phyloP scores from a whole-genome alignment of 2,329 filamentous ascomycete species.

The Fusarium phyllophilum region DNA sequence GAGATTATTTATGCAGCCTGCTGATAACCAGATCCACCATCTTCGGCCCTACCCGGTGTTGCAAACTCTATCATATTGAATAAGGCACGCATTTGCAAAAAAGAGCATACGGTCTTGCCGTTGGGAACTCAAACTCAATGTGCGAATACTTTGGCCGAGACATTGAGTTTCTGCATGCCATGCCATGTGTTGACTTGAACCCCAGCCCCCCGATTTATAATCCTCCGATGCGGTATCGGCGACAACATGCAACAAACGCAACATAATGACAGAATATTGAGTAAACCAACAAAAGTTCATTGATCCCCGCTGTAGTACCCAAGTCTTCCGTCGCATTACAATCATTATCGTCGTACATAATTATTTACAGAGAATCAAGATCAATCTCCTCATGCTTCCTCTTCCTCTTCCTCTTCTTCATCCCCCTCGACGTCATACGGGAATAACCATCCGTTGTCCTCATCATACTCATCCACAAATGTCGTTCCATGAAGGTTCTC shows the following conservation, averaged over 20 bases:
- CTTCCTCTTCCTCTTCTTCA: not conserved
- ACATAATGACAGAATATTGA: not conserved
- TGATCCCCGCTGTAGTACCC: not conserved
- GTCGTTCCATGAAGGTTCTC: constrained; percentile 27
- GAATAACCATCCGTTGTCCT: constrained; percentile 29
- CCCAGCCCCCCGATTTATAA: not conserved
- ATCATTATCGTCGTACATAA: not conserved
- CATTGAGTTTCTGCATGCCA: not conserved
- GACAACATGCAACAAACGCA: not conserved
- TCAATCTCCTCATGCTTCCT: not conserved
- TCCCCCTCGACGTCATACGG: constrained; percentile 5
- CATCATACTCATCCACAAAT: constrained; percentile 26
- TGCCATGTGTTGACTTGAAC: not conserved
- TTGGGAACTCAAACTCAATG: not conserved
- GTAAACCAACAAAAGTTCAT: not conserved
- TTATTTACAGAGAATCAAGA: not conserved
- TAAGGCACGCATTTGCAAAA: no score
- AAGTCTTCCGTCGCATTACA: not conserved
- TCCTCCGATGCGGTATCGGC: not conserved
- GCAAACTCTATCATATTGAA: not conserved
- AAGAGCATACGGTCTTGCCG: not conserved
- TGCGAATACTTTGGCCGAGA: not conserved
- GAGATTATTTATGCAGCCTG: not conserved
- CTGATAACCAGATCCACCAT: not conserved
- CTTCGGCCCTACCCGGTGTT: not conserved